These are phyloP conservation scores for Raffaelea arxii DNA, from an alignment of 2,329 filamentous ascomycete genomes.

Conservation along the genomic window DNA sequence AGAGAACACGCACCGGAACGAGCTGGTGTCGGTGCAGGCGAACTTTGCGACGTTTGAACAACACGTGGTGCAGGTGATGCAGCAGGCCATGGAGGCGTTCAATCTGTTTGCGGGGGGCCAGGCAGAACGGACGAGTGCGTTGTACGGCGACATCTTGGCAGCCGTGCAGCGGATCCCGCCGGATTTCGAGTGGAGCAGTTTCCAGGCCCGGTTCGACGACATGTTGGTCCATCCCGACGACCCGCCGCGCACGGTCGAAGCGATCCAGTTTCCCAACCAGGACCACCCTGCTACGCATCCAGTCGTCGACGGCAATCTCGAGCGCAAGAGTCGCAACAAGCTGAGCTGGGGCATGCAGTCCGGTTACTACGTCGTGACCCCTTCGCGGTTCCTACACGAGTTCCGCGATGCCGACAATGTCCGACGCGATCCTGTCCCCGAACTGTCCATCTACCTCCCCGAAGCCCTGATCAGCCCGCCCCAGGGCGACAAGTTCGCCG, in stretches of 20 bases:
- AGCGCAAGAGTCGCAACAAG: constrained; percentile 85
- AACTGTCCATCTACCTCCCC: constrained; percentile 83
- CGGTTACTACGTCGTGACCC: constrained; percentile 84
- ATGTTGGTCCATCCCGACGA: constrained; percentile 70
- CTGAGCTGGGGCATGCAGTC: constrained; percentile 66
- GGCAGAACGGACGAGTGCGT: constrained; percentile 66
- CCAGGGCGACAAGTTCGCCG: constrained; percentile 75
- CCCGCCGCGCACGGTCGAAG: constrained; percentile 61
- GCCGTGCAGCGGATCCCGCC: constrained; percentile 66
- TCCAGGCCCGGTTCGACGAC: constrained; percentile 60
- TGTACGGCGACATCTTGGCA: constrained; percentile 78
- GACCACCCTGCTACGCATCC: constrained; percentile 70
- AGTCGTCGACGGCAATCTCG: constrained; percentile 77
- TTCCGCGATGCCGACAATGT: constrained; percentile 83
- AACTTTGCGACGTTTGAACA: constrained; percentile 82
- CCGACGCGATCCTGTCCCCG: constrained; percentile 65
- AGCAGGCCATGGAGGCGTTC: constrained; percentile 75
- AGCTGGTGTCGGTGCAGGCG: constrained; percentile 83
- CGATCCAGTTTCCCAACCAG: constrained; percentile 81
- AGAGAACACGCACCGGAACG: constrained; percentile 93
- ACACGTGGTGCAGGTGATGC: constrained; percentile 73
- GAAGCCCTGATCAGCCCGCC: constrained; percentile 70
- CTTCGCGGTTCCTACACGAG: constrained; percentile 83
- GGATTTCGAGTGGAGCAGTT: constrained; percentile 89
- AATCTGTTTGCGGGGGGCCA: constrained; percentile 71